Conservation (phyloP, 192 early-diverging fungal species). For the Spizellomyces sp. region DNA sequence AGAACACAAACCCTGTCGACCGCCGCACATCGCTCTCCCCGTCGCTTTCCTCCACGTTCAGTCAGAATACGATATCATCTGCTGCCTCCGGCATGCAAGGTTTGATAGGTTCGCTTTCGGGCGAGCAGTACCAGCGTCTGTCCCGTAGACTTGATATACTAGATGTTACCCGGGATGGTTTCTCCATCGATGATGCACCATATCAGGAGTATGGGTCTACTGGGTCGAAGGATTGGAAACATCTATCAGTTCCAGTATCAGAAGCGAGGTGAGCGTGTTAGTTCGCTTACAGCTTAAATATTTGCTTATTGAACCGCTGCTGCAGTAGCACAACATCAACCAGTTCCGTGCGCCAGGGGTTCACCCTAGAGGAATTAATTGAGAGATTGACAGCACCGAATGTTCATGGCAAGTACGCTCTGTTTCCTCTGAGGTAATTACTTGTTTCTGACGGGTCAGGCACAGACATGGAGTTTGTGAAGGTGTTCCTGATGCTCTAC, state of each 20-base stretch:
- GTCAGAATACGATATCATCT: too few species aligned
- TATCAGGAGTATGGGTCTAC: not conserved
- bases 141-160: too few species aligned
- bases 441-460: not conserved
- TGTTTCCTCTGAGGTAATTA: not conserved
- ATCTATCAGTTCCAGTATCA: not conserved
- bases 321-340: not conserved
- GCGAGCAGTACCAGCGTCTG: too few species aligned
- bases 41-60: too few species aligned
- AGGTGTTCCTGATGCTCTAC: constrained; percentile 45
- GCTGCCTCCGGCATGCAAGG: too few species aligned
- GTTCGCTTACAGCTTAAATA: not conserved
- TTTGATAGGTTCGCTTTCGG: too few species aligned
- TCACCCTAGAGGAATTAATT: constrained; percentile 41
- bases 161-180: too few species aligned
- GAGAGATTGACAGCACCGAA: constrained; percentile 38
- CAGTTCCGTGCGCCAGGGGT: constrained; percentile 24
- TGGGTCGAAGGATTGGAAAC: constrained; percentile 1
- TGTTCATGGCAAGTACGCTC: constrained; percentile 32
- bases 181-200: constrained; percentile 1
- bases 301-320: too few species aligned
- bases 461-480: constrained; percentile 46
- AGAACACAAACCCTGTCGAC: too few species aligned
- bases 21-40: too few species aligned
- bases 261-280: not conserved